Evolutionary conservation across 1,139 yeast species (phyloP).

Genomic region (Geotrichum carabidarum): DNA sequence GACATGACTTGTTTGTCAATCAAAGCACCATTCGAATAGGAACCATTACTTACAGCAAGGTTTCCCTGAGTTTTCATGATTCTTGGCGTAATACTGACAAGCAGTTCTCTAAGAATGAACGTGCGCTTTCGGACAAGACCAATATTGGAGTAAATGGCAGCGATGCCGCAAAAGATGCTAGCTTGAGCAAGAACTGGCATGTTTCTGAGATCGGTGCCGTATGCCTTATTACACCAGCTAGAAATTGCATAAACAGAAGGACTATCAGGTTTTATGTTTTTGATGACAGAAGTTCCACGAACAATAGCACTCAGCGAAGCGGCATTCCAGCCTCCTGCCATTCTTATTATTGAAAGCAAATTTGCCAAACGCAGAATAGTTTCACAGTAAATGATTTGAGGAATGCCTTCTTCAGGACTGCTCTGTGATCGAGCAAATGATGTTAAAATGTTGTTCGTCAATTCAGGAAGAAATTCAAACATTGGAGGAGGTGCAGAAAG

Average conservation of each 20-base stretch:
- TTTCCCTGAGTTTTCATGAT: constrained; percentile 28
- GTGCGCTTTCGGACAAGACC: constrained; percentile 64
- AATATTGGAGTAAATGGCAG: constrained; percentile 58
- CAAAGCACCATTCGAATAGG: constrained; percentile 22
- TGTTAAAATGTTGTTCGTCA: constrained; percentile 48
- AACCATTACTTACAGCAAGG: constrained; percentile 25
- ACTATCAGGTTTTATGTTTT: constrained; percentile 28
- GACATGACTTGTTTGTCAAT: constrained; percentile 14
- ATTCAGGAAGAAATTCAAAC: constrained; percentile 50
- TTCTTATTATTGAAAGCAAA: constrained; percentile 52
- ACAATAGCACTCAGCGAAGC: constrained; percentile 44
- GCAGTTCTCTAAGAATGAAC: constrained; percentile 58
- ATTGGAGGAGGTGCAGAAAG: constrained; percentile 27
- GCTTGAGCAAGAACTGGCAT: constrained; percentile 33
- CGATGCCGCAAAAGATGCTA: constrained; percentile 59
- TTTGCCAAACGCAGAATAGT: constrained; percentile 59
- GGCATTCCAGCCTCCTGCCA: constrained; percentile 48
- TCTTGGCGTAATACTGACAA: constrained; percentile 50
- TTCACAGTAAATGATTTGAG: constrained; percentile 76
- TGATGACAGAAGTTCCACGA: constrained; percentile 30
- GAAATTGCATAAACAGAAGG: constrained; percentile 31
- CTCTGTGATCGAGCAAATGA: constrained; percentile 57
- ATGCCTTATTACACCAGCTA: constrained; percentile 39
- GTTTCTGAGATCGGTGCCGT: constrained; percentile 50
- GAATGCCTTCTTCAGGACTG: constrained; percentile 70